Conservation (phyloP, 1,284 basidiomycete genomes). For the Chondrostereum purpureum region DNA sequence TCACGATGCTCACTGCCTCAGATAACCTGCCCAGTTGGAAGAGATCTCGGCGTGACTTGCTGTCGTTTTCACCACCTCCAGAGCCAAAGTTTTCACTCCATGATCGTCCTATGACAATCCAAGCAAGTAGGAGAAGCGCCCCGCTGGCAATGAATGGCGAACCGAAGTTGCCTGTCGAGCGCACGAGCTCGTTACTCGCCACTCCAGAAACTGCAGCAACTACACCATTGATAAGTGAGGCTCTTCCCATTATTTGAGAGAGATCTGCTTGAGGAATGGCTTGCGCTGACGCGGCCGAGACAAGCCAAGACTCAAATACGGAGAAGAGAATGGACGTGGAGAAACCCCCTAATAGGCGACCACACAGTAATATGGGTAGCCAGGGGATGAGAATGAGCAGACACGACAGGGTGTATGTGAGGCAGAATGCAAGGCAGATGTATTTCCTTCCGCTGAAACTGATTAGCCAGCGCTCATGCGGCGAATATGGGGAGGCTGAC, state of each 20-base stretch:
- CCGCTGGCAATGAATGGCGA: slow-evolving; percentile 64
- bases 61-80: slow-evolving; percentile 29
- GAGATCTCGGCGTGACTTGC: slow-evolving; percentile 27
- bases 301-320: slow-evolving; percentile 70
- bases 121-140: slow-evolving; percentile 43
- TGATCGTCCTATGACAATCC: slow-evolving; percentile 45
- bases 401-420: slow-evolving; percentile 56
- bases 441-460: slow-evolving; percentile 52
- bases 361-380: slow-evolving; percentile 52
- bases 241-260: slow-evolving; percentile 64
- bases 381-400: slow-evolving; percentile 47
- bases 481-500: slow-evolving; percentile 19
- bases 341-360: slow-evolving; percentile 59
- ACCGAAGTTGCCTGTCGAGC: slow-evolving; percentile 38
- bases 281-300: slow-evolving; percentile 48
- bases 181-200: slow-evolving; percentile 55
- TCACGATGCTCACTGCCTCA: slow-evolving; percentile 54
- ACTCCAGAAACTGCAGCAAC: slow-evolving; percentile 64
- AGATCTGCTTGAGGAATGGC: slow-evolving; percentile 51
- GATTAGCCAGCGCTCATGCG: slow-evolving; percentile 1
- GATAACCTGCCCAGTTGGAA: slow-evolving; percentile 49
- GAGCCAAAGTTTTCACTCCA: slow-evolving; percentile 68
- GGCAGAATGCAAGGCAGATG: slow-evolving; percentile 61
- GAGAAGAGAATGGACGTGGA: slow-evolving; percentile 73
- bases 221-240: slow-evolving; percentile 65